A percentile compares a stretch with the other conserved stretches of the same genome.
Conservation (phyloP, 768 basidiomycete species). For the Lactarius evosmus region DNA sequence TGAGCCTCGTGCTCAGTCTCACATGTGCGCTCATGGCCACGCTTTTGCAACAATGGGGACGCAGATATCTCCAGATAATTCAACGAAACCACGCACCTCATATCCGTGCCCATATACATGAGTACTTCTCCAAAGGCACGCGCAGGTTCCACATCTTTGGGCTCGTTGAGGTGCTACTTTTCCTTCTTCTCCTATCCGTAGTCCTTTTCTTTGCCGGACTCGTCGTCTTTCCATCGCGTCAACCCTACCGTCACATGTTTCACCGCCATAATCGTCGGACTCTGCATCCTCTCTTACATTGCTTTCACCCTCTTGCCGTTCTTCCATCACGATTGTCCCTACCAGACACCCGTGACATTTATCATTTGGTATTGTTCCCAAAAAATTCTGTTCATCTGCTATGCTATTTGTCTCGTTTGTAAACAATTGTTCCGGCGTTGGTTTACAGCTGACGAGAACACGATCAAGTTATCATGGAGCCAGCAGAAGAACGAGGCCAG, state of each 20-base stretch:
- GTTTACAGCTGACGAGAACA: background rate
- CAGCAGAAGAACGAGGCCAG: background rate
- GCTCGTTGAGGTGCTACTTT: constrained; percentile 9
- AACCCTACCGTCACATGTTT: background rate
- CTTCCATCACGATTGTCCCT: constrained; percentile 3
- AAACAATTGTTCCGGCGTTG: background rate
- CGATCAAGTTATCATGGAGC: background rate
- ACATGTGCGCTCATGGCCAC: constrained; percentile 11
- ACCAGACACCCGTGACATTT: constrained; percentile 9
- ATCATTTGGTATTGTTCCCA: background rate
- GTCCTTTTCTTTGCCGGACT: constrained; percentile 17
- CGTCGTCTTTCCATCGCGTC: background rate
- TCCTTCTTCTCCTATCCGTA: constrained; percentile 6
- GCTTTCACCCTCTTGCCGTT: constrained; percentile 2
- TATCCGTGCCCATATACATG: constrained; percentile 5
- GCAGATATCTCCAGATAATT: constrained; percentile 1
- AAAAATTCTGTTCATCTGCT: background rate
- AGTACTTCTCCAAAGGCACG: constrained; percentile 7
- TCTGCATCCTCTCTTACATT: background rate
- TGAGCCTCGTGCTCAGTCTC: constrained; percentile 14
- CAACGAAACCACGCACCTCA: constrained; percentile 6
- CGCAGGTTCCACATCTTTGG: background rate
- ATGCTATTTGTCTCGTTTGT: too few relatives aligned
- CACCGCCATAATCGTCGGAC: background rate
- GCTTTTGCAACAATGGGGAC: constrained; percentile 12